A percentile compares a stretch with the other conserved stretches of the same genome.
Evolutionary conservation across 441 rosid genomes (phyloP).

Genomic region (Erodium trifolium): DNA sequence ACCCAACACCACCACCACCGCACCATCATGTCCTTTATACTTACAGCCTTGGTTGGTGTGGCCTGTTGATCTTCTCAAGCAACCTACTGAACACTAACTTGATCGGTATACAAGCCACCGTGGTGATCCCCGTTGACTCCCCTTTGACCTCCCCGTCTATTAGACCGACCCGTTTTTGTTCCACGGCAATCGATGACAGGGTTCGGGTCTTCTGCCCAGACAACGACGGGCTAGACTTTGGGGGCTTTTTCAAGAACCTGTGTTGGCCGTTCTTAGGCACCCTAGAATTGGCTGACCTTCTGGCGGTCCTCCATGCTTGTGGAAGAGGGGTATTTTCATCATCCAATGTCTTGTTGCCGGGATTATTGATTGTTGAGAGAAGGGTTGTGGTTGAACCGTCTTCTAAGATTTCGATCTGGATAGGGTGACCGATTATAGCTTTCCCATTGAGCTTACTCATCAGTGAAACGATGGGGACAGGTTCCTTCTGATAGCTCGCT

Average conservation of each 20-base stretch:
- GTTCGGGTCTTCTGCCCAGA: slow-evolving; percentile 76
- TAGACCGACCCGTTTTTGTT: slow-evolving; percentile 24
- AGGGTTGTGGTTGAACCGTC: slow-evolving; percentile 62
- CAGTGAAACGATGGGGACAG: slow-evolving; percentile 74
- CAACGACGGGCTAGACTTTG: slow-evolving; percentile 41
- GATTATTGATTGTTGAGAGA: slow-evolving; percentile 23
- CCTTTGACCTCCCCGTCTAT: background rate
- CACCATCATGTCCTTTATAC: background rate
- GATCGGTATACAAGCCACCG: slow-evolving; percentile 95
- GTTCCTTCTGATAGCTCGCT: slow-evolving; percentile 64
- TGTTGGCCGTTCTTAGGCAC: slow-evolving; percentile 15
- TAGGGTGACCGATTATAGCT: slow-evolving; percentile 88
- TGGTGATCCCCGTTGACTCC: slow-evolving; percentile 26
- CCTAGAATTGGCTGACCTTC: slow-evolving; percentile 65
- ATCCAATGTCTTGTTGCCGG: slow-evolving; percentile 33
- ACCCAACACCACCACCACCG: background rate
- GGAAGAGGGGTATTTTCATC: slow-evolving; percentile 43
- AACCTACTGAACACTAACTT: slow-evolving; percentile 92
- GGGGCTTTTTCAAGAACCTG: slow-evolving; percentile 39
- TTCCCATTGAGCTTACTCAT: slow-evolving; percentile 72
- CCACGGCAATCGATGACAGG: slow-evolving; percentile 63
- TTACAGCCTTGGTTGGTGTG: slow-evolving; percentile 51
- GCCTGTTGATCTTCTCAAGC: slow-evolving; percentile 97
- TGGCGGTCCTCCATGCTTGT: slow-evolving; percentile 91
- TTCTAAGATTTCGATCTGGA: slow-evolving; percentile 58